Evolutionary conservation across 2,329 filamentous ascomycete species (phyloP).

Genomic region (Colletotrichum navitas): DNA sequence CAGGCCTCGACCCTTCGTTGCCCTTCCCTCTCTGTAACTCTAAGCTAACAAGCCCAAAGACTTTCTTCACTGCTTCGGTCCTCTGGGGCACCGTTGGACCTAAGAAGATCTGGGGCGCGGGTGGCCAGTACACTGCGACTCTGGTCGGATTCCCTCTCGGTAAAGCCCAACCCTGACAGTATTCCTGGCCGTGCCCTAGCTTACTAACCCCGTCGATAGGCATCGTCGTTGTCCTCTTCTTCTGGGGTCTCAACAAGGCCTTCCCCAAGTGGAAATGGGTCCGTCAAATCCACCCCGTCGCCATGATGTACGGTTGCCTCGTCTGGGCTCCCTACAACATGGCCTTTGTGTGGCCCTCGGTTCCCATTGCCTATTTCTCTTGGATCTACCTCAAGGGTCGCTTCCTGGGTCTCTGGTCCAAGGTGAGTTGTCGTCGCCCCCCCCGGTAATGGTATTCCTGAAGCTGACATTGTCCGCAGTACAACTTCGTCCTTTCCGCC

Average conservation of each 20-base stretch:
- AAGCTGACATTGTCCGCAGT: conserved; percentile 48
- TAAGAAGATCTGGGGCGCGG: conserved; percentile 52
- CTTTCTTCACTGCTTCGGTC: conserved; percentile 57
- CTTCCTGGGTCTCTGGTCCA: conserved; percentile 63
- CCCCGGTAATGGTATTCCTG: accelerated
- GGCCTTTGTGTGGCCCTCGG: conserved; percentile 60
- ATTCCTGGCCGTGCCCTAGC: not conserved
- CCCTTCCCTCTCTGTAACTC: not conserved
- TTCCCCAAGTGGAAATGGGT: conserved; percentile 50
- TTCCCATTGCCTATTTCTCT: conserved; percentile 61
- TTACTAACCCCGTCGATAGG: not conserved
- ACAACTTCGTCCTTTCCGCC: conserved; percentile 62
- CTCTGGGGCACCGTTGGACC: conserved; percentile 58
- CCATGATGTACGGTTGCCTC: conserved; percentile 55
- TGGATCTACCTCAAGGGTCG: conserved; percentile 62
- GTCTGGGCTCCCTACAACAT: conserved; percentile 62
- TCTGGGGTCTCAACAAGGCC: conserved; percentile 53
- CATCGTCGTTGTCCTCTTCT: conserved; percentile 50
- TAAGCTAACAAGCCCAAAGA: conserved; percentile 18
- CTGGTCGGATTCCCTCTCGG: conserved; percentile 57
- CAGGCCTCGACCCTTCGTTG: no score
- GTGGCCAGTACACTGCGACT: conserved; percentile 52
- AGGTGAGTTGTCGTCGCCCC: conserved; percentile 50
- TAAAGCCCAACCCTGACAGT: not conserved
- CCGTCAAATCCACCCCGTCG: conserved; percentile 58